Evolutionary conservation across 441 rosid species (phyloP).

Genomic region (Erodium chrysanthum): DNA sequence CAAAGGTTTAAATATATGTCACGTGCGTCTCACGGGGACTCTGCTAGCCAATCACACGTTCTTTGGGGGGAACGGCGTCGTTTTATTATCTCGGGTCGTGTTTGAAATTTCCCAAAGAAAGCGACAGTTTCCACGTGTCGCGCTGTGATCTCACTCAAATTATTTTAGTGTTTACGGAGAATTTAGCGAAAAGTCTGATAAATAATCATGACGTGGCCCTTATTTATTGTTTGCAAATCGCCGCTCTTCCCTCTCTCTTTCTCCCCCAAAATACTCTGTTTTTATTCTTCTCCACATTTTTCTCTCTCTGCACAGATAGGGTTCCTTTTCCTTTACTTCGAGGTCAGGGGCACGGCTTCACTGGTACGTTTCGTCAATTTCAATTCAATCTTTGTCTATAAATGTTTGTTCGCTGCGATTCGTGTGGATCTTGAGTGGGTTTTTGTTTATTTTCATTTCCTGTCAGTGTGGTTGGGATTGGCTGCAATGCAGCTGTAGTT

Average conservation of each 20-base stretch:
- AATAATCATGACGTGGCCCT: not conserved
- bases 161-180: no score
- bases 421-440: not conserved
- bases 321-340: conserved; percentile 37
- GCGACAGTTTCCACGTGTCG: not conserved
- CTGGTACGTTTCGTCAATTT: conserved; percentile 25
- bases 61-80: no score
- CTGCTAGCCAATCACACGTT: no score
- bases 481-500: not conserved
- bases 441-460: no score
- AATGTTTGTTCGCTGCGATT: conserved; percentile 18
- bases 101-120: no score
- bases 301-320: conserved; percentile 7
- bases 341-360: conserved; percentile 27
- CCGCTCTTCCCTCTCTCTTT: not conserved
- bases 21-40: no score
- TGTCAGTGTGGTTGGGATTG: not conserved
- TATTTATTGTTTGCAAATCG: not conserved
- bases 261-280: not conserved
- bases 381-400: not conserved
- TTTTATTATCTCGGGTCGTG: no score
- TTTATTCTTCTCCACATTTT: not conserved
- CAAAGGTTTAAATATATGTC: no score
- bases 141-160: not conserved
- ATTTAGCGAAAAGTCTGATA: not conserved